These are phyloP conservation scores for Rubia yunnanensis DNA, from an alignment of 257 asterid genomes.

Conservation along the genomic window DNA sequence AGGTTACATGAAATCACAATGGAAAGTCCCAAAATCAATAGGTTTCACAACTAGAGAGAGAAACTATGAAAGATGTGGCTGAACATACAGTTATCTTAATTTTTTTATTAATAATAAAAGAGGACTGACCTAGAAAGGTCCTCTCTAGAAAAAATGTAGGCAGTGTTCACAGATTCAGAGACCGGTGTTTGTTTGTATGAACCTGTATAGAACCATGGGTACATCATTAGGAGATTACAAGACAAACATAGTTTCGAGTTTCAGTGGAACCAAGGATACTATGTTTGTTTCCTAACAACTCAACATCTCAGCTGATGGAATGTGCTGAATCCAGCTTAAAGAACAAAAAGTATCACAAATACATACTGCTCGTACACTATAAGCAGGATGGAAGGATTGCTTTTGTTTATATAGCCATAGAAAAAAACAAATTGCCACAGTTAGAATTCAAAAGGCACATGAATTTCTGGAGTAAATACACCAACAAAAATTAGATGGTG, in stretches of 20 bases:
- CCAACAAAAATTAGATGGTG: too few species aligned
- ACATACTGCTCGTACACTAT: neutral
- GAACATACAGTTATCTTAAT: neutral
- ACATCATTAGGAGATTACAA: conserved; percentile 1
- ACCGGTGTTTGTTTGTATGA: conserved; percentile 55
- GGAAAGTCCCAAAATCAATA: neutral
- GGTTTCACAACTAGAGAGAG: neutral
- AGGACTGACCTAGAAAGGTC: conserved; percentile 83
- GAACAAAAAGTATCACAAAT: neutral
- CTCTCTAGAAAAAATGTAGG: conserved; percentile 76
- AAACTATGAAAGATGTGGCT: neutral
- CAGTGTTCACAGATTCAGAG: conserved; percentile 68
- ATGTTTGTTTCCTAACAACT: neutral
- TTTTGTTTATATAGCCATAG: neutral
- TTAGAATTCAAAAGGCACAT: neutral
- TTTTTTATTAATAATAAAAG: neutral
- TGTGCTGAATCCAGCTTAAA: neutral
- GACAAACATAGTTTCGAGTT: neutral
- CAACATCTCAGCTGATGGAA: neutral
- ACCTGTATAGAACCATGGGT: conserved; percentile 40
- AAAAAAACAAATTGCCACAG: neutral
- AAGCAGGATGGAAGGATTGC: neutral
- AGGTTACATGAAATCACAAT: neutral
- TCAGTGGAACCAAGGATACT: neutral
- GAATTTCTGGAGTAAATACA: neutral